Conservation (phyloP, 192 early-diverging fungal species). For the Podila clonocystis region DNA sequence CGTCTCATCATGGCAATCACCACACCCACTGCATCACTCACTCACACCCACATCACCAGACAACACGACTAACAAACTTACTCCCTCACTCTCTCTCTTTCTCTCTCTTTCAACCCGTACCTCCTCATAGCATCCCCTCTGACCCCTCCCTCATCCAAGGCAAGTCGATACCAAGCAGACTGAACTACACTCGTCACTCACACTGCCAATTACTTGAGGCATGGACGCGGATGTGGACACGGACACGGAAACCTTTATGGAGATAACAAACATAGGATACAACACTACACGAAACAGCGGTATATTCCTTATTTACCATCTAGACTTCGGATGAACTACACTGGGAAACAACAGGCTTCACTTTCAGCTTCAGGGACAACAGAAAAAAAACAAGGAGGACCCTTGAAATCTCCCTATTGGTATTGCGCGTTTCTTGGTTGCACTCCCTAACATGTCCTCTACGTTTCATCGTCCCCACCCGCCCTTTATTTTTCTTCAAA, state of each 20-base stretch:
- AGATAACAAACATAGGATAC: too few species aligned
- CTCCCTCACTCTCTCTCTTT: not conserved
- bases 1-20: slow-evolving; percentile 11
- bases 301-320: too few species aligned
- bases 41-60: not conserved
- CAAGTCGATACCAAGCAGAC: not conserved
- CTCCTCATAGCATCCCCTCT: not conserved
- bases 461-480: not conserved
- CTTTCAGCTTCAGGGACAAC: not conserved
- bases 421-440: not conserved
- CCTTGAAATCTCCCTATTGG: not conserved
- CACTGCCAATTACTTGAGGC: too few species aligned
- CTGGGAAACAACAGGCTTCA: not conserved
- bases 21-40: not conserved
- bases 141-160: slow-evolving; percentile 10
- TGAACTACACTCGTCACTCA: too few species aligned
- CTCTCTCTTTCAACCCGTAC: not conserved
- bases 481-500: not conserved
- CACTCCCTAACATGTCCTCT: not conserved
- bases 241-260: too few species aligned
- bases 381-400: not conserved
- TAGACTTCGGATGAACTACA: too few species aligned
- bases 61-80: not conserved
- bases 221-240: too few species aligned
- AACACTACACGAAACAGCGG: too few species aligned